Percentiles rank a stretch among this genome's conserved stretches.
These are phyloP conservation scores for Dioscorea dumetorum DNA, from an alignment of 106 monocot species.

Conservation along the genomic window DNA sequence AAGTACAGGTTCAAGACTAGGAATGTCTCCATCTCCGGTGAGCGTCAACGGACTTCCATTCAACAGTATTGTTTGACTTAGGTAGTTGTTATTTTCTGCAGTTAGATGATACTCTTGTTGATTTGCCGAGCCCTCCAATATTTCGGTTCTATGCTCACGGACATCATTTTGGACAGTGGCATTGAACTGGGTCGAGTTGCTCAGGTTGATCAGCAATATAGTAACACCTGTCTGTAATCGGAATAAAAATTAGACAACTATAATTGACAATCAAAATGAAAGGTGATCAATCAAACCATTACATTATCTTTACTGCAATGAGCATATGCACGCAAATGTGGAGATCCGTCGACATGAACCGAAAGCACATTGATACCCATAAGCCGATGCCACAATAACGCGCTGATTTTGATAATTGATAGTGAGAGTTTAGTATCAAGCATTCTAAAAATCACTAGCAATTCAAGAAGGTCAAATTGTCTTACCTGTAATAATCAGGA, in stretches of 20 bases:
- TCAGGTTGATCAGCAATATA: conserved; percentile 53
- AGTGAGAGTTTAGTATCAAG: not conserved
- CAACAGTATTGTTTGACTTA: conserved; percentile 41
- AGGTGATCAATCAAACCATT: not conserved
- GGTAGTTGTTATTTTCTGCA: conserved; percentile 25
- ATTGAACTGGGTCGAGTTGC: conserved; percentile 21
- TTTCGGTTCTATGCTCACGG: conserved; percentile 22
- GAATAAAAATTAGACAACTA: not conserved
- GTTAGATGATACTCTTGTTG: conserved; percentile 83
- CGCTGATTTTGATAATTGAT: conserved; percentile 26
- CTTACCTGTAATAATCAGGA: conserved; percentile 89
- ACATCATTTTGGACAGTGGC: conserved; percentile 38
- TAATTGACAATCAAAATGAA: not conserved
- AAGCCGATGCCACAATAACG: conserved; percentile 68
- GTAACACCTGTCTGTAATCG: conserved; percentile 34
- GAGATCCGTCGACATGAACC: conserved; percentile 43
- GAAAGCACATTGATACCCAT: conserved; percentile 82
- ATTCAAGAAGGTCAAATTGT: not conserved
- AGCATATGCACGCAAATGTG: conserved; percentile 72
- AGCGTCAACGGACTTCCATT: conserved; percentile 57
- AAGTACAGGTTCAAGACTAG: conserved; percentile 31
- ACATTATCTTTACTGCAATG: conserved; percentile 70
- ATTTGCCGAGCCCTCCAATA: conserved; percentile 21
- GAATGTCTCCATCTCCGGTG: conserved; percentile 43
- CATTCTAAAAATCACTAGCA: not conserved